Percentiles rank a stretch among this genome's conserved stretches.
phyloP scores from a whole-genome alignment of 129 eudicot genomes.

The Artemisia annua region DNA sequence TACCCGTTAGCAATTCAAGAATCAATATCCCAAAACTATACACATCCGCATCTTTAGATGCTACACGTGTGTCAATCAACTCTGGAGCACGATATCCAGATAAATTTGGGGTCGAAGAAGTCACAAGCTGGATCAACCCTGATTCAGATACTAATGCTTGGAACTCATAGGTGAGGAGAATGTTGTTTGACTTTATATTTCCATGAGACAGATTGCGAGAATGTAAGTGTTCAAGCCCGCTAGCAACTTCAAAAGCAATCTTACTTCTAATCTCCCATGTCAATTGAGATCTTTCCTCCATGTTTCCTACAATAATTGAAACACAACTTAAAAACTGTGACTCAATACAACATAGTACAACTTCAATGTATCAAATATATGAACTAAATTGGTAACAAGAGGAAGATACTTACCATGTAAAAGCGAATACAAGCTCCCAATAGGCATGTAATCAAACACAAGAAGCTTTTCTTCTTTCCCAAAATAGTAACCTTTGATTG shows the following conservation, averaged over 20 bases:
- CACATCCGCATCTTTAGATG: slow-evolving; percentile 53
- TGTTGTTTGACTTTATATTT: slow-evolving; percentile 54
- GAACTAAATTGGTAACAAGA: background rate
- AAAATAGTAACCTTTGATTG: slow-evolving; percentile 52
- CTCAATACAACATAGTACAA: background rate
- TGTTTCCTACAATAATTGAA: slow-evolving; percentile 26
- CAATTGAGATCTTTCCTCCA: slow-evolving; percentile 30
- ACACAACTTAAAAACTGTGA: background rate
- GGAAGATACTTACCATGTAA: slow-evolving; percentile 52
- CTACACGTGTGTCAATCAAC: slow-evolving; percentile 35
- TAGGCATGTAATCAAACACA: slow-evolving; percentile 46
- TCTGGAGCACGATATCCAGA: slow-evolving; percentile 59
- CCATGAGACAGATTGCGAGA: slow-evolving; percentile 47
- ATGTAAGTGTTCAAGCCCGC: slow-evolving; percentile 48
- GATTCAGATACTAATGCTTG: slow-evolving; percentile 41
- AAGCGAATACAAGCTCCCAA: slow-evolving; percentile 57
- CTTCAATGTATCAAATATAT: background rate
- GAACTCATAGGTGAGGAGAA: slow-evolving; percentile 35
- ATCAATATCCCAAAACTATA: slow-evolving; percentile 56
- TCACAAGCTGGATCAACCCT: slow-evolving; percentile 46
- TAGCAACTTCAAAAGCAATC: slow-evolving; percentile 49
- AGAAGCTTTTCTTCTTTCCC: slow-evolving; percentile 74
- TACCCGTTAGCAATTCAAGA: slow-evolving; percentile 49
- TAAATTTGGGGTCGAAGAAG: slow-evolving; percentile 31
- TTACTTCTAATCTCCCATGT: slow-evolving; percentile 49